These are phyloP conservation scores for Penicillium sp. DNA, from an alignment of 2,329 filamentous ascomycete species.

Conservation along the genomic window DNA sequence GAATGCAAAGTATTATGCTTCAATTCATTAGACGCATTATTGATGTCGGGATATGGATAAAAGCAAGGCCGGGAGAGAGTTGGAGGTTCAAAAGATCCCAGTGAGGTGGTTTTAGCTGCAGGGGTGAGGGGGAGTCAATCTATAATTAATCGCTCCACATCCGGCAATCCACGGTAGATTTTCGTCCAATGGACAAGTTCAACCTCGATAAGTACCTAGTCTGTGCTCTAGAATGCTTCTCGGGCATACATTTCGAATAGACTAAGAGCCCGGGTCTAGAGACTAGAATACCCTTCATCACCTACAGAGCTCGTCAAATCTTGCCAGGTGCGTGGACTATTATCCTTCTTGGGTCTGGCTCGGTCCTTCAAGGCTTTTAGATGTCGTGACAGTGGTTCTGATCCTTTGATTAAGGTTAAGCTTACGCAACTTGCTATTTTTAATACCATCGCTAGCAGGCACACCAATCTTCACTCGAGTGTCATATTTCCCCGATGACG, in stretches of 20 bases:
- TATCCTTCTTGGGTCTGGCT: conserved; percentile 1
- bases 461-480: conserved; percentile 4
- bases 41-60: conserved; percentile 6
- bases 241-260: neutral
- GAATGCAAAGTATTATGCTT: neutral
- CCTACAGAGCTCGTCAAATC: conserved; percentile 1
- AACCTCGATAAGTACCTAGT: neutral
- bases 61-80: conserved; percentile 9
- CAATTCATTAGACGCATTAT: conserved; percentile 4
- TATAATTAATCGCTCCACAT: conserved; percentile 29
- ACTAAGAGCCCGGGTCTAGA: neutral
- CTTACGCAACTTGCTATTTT: conserved; percentile 5
- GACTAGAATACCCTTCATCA: neutral
- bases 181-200: conserved; percentile 7
- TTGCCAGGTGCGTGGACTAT: neutral
- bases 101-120: conserved; percentile 35
- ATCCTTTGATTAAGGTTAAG: neutral
- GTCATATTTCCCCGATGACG: neutral
- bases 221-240: conserved; percentile 9
- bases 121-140: conserved; percentile 25
- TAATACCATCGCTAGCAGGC: conserved; percentile 2
- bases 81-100: conserved; percentile 25
- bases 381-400: neutral
- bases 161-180: conserved; percentile 5
- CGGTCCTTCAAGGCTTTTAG: neutral